phyloP scores from a whole-genome alignment of 768 basidiomycete species.

The Pulveroboletus sp. region DNA sequence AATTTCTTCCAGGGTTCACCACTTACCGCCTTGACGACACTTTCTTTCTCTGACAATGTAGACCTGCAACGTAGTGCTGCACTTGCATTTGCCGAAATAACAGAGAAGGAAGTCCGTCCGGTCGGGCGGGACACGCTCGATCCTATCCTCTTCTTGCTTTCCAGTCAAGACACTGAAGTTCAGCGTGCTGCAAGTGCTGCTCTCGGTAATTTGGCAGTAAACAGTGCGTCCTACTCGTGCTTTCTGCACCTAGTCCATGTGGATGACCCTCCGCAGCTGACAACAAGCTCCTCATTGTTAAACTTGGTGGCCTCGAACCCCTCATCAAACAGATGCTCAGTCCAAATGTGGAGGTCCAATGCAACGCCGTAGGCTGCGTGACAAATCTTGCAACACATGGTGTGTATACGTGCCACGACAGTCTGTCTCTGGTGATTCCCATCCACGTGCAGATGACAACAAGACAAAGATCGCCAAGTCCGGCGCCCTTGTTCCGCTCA shows the following conservation, averaged over 20 bases:
- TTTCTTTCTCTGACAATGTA: conserved; percentile 98
- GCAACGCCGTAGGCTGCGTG: conserved; percentile 98
- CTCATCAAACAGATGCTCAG: conserved; percentile 98
- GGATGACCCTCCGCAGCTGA: conserved; percentile 58
- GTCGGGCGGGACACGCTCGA: conserved; percentile 97
- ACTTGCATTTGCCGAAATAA: conserved; percentile 98
- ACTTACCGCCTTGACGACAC: conserved; percentile 88
- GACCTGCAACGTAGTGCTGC: conserved; percentile 98
- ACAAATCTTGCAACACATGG: conserved; percentile 99
- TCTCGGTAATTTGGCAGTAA: conserved; percentile 95
- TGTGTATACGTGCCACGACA: conserved; percentile 35
- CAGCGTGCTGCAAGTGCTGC: conserved; percentile 98
- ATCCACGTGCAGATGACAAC: conserved; percentile 77
- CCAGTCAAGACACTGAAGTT: conserved; percentile 97
- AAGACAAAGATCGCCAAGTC: conserved; percentile 99
- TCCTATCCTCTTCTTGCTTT: conserved; percentile 94
- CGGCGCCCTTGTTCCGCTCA: conserved; percentile 95
- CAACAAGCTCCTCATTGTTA: conserved; percentile 98
- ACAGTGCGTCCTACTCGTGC: conserved; percentile 63
- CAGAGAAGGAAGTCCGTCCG: conserved; percentile 97
- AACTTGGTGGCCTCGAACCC: conserved; percentile 95
- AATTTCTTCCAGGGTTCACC: conserved; percentile 97
- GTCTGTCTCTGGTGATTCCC: conserved; percentile 6
- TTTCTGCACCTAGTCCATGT: conserved; percentile 8
- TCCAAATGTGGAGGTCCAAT: conserved; percentile 98